phyloP scores from a whole-genome alignment of 257 asterid species.

The Solanum piurae region DNA sequence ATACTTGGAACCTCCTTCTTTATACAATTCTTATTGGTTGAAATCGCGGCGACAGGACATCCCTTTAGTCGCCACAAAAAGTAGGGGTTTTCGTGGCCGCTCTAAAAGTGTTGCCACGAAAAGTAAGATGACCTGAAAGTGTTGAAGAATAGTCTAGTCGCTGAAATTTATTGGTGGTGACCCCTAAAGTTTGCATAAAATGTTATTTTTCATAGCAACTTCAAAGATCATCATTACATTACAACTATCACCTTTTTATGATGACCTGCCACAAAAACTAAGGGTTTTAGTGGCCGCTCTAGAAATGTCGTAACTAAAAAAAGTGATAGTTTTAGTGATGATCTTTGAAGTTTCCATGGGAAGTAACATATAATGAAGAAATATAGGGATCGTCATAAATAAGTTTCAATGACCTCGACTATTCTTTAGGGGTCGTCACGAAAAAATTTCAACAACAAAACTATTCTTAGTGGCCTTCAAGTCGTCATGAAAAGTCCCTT shows the following conservation, averaged over 20 bases:
- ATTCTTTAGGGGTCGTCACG: not conserved
- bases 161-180: not conserved
- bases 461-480: not conserved
- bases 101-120: not conserved
- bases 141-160: not conserved
- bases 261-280: not conserved
- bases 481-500: not conserved
- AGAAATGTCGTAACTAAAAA: not conserved
- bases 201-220: not conserved
- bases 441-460: not conserved
- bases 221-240: not conserved
- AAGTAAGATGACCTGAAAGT: not conserved
- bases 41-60: not conserved
- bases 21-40: conserved; percentile 35
- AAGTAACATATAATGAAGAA: not conserved
- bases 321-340: not conserved
- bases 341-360: not conserved
- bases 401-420: no score
- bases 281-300: not conserved
- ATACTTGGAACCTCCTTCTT: conserved; percentile 78
- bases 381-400: no score
- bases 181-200: not conserved
- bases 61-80: not conserved
- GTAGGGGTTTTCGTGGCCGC: not conserved
- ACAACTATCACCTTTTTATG: not conserved